phyloP scores from a whole-genome alignment of 139 green algal species.

The Haematococcus sp. region DNA sequence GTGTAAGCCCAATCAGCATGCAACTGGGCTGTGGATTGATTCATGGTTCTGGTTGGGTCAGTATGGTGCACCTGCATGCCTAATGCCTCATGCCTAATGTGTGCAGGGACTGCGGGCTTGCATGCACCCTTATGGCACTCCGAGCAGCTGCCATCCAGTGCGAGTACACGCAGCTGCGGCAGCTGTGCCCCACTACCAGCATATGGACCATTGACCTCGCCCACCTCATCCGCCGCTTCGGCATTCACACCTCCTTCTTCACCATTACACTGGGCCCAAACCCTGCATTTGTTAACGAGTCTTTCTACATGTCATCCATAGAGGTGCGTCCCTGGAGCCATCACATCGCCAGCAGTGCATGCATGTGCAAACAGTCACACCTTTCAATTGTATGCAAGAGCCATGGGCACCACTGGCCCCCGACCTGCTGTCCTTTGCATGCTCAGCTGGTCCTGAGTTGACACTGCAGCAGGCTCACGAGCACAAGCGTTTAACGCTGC shows the following conservation, averaged over 20 bases:
- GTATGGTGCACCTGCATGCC: neutral
- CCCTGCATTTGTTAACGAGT: conserved; percentile 69
- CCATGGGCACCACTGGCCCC: too few species aligned
- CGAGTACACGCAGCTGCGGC: conserved; percentile 49
- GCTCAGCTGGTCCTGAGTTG: too few species aligned
- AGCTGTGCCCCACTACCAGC: conserved; percentile 69
- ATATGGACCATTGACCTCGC: conserved; percentile 94
- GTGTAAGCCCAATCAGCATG: too few species aligned
- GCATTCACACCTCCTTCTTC: conserved; percentile 59
- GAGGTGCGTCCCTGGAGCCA: neutral
- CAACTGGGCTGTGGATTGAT: neutral
- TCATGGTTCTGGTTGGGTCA: too few species aligned
- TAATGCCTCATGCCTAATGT: neutral
- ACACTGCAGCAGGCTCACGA: too few species aligned
- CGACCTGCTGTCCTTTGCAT: too few species aligned
- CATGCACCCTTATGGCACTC: conserved; percentile 88
- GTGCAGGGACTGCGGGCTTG: conserved; percentile 87
- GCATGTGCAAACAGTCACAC: too few species aligned
- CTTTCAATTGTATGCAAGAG: too few species aligned
- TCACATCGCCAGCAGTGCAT: neutral
- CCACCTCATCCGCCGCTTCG: conserved; percentile 74
- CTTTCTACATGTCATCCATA: conserved; percentile 75
- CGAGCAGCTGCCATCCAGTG: conserved; percentile 38
- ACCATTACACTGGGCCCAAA: conserved; percentile 86
- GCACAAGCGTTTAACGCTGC: too few species aligned